Evolutionary conservation across 345 rosid genomes (phyloP).

Genomic region (Pistacia vera): DNA sequence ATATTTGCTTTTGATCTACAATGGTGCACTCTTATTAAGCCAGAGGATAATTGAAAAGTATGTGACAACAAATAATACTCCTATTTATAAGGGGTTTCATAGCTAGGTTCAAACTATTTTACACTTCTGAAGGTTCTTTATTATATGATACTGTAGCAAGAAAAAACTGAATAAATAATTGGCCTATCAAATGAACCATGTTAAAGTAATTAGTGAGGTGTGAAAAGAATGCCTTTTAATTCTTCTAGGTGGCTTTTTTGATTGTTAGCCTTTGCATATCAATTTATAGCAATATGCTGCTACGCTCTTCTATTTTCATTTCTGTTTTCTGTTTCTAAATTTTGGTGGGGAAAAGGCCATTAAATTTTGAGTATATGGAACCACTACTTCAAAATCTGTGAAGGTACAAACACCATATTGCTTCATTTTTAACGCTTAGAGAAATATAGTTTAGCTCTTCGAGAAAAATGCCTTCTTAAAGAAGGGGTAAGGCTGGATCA

Average conservation of each 20-base stretch:
- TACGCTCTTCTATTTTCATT: too few relatives aligned
- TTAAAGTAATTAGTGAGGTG: not conserved
- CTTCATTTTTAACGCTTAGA: not conserved
- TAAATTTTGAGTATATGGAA: too few relatives aligned
- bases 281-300: too few relatives aligned
- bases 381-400: too few relatives aligned
- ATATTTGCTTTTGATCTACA: not conserved
- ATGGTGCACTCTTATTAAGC: not conserved
- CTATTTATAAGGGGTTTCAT: not conserved
- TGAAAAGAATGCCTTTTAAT: not conserved
- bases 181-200: not conserved
- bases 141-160: not conserved
- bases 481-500: not conserved
- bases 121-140: not conserved
- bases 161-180: not conserved
- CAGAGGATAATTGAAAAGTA: not conserved
- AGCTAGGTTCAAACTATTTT: not conserved
- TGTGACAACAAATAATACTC: not conserved
- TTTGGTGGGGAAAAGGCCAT: too few relatives aligned
- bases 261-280: not conserved
- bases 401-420: too few relatives aligned
- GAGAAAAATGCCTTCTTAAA: not conserved
- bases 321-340: too few relatives aligned
- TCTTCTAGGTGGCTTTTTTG: not conserved
- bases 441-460: not conserved